These are phyloP conservation scores for Ophiocytium majus DNA, from an alignment of 352 stramenopile species.

Conservation along the genomic window DNA sequence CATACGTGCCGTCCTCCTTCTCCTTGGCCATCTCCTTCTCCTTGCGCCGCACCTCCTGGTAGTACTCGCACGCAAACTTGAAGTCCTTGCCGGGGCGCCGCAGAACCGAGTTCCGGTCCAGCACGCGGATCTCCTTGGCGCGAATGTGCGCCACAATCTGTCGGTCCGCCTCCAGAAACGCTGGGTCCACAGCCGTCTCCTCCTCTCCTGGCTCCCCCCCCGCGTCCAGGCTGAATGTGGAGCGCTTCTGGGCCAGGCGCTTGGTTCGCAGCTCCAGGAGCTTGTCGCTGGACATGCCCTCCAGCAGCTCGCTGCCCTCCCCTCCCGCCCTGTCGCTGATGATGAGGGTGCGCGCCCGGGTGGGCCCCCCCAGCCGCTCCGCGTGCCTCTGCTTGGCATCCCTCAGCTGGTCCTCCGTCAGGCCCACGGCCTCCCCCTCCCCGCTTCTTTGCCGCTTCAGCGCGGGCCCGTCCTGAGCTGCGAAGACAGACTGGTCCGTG, in stretches of 20 bases:
- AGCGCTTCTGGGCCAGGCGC: slow-evolving; percentile 49
- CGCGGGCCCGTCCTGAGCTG: not conserved
- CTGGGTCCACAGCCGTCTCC: slow-evolving; percentile 31
- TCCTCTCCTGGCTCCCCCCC: slow-evolving; percentile 29
- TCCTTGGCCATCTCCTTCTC: slow-evolving; percentile 40
- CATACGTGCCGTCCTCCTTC: slow-evolving; percentile 31
- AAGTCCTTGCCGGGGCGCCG: slow-evolving; percentile 48
- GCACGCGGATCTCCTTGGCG: slow-evolving; percentile 40
- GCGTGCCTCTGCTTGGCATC: slow-evolving; percentile 46
- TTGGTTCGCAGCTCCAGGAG: slow-evolving; percentile 50
- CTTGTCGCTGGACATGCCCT: slow-evolving; percentile 51
- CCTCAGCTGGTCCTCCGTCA: slow-evolving; percentile 41
- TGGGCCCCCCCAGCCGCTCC: slow-evolving; percentile 36
- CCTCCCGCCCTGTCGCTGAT: not conserved
- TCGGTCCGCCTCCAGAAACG: slow-evolving; percentile 45
- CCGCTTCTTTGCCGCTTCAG: not conserved
- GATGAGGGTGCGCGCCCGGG: slow-evolving; percentile 20
- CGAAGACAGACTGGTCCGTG: not conserved
- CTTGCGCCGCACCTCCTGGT: slow-evolving; percentile 42
- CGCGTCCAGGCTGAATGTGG: slow-evolving; percentile 18
- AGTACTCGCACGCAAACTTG: slow-evolving; percentile 52
- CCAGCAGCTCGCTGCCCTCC: slow-evolving; percentile 34
- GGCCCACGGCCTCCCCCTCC: slow-evolving; percentile 10
- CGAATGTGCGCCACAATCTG: slow-evolving; percentile 43
- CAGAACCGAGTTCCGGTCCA: slow-evolving; percentile 44